Base-by-base conservation (phyloP, 148 eudicot genomes). In the Chenopodium suecicum region DNA sequence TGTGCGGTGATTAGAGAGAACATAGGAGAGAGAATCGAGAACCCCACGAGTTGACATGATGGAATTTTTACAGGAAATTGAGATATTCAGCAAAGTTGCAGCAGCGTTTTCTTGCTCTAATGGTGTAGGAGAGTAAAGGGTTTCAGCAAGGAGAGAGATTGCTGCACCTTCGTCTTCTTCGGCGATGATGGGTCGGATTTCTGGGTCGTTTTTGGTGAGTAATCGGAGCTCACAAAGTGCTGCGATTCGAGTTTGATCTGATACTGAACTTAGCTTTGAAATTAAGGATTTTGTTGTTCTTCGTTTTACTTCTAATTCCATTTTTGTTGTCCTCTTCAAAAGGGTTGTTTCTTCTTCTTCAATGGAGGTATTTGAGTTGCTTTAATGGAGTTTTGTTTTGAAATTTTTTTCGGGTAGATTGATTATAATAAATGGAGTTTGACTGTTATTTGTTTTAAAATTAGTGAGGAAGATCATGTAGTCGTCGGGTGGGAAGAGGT, bases 141-240 rank as follows among this genome's bases (percentile, higher is more conserved):
- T 78, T 32, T 96, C 99, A 1, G 98, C 78, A 16, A 96, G 82
- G 77, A 83, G 81, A 0, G 95, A 90, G 73, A 92, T 80, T 14
- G 95, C 98, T 32, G 91, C 92, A 25, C 89, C 89, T 31, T 88
- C 91, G 25, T 92, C 90, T 17, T 89, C 82, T 31, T 87, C 84
- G 64, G 93, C 90, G 56, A 96, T 88, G 4, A 94, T 37, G 23
- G 90, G 89, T 46, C 99, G 89, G 82, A 84, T 87, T 0, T 88
- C 88, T 5, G 97, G 89, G 81, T 96, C 97, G 70, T 83, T 78
- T 54, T 92, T 96, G 27, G 99, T 81, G 9, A 94, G 87, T 22
- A 88, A 82, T 0, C 97, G 95, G 62, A 96, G 95, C 92, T 94
- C 97, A 63, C 94, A 89, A 0, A 96, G 73, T n/a, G 98, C 92